These are phyloP conservation scores for Xylaria nigripes DNA, from an alignment of 495 filamentous ascomycete species.

Conservation along the genomic window DNA sequence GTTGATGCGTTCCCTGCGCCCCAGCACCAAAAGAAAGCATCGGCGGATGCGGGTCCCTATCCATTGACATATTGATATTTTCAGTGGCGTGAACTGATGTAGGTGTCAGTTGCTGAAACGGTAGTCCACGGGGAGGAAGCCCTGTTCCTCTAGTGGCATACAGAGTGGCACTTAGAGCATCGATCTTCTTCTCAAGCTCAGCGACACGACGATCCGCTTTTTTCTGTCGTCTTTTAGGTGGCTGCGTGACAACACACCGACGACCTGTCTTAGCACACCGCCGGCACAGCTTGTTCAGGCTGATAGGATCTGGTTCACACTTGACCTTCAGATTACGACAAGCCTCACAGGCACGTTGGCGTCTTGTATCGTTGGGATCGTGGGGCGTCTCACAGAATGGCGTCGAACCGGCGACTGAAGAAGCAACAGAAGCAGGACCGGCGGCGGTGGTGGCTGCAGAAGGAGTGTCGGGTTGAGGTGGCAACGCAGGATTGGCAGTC, in stretches of 20 bases:
- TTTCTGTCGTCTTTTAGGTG: conserved; percentile 81
- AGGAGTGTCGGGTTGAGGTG: background rate
- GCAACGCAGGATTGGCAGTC: background rate
- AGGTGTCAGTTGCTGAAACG: conserved; percentile 7
- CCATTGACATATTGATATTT: conserved; percentile 20
- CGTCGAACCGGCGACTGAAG: no score
- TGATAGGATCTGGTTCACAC: conserved; percentile 66
- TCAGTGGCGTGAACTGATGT: background rate
- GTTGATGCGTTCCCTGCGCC: conserved; percentile 18
- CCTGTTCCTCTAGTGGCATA: conserved; percentile 45
- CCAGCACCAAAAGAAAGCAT: conserved; percentile 15
- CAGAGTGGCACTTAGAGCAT: conserved; percentile 72
- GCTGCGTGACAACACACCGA: conserved; percentile 71
- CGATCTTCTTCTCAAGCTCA: conserved; percentile 91
- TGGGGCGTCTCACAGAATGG: conserved; percentile 11
- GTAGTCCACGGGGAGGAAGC: background rate
- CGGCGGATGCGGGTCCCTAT: conserved; percentile 8
- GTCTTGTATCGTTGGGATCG: conserved; percentile 54
- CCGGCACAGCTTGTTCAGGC: conserved; percentile 61
- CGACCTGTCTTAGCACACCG: conserved; percentile 79
- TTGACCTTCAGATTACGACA: conserved; percentile 86
- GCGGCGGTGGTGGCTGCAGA: background rate
- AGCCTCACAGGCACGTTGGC: conserved; percentile 73
- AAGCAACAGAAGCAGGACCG: background rate
- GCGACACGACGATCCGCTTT: conserved; percentile 88